Conservation (phyloP, 331 rosid species). For the Quercus tomentella region DNA sequence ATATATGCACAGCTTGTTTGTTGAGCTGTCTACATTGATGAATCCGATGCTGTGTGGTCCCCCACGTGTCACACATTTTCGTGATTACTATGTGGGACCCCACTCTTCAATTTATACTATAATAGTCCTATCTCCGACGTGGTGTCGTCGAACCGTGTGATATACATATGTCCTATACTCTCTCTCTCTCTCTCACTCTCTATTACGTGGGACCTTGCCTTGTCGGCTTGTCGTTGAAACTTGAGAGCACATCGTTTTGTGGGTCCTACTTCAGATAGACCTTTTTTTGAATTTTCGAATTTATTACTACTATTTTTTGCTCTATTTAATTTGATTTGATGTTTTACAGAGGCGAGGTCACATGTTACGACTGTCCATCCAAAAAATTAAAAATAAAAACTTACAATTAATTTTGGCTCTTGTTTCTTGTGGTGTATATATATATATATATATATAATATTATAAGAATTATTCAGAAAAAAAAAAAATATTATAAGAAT, state of each 20-base stretch:
- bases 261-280: conserved; percentile 15
- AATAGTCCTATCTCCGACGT: conserved; percentile 9
- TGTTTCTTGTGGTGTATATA: too few species aligned
- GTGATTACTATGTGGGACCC: conserved; percentile 10
- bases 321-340: too few species aligned
- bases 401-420: too few species aligned
- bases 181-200: too few species aligned
- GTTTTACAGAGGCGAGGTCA: too few species aligned
- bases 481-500: too few species aligned
- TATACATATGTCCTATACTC: neutral
- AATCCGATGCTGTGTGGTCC: conserved; percentile 4
- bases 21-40: conserved; percentile 23
- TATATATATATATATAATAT: too few species aligned
- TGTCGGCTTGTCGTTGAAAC: conserved; percentile 62
- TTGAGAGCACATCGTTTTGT: conserved; percentile 9
- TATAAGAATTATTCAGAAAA: too few species aligned
- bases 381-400: too few species aligned
- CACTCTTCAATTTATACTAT: too few species aligned
- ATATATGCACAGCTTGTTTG: neutral
- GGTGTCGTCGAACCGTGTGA: conserved; percentile 24
- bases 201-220: conserved; percentile 29
- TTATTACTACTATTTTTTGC: neutral
- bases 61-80: conserved; percentile 3
- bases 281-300: neutral
- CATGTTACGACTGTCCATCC: too few species aligned